Evolutionary conservation across 2,329 filamentous ascomycete genomes (phyloP), one percentile per base, ranked within the genome.

Genomic region (Dothideomycetes sp.): DNA sequence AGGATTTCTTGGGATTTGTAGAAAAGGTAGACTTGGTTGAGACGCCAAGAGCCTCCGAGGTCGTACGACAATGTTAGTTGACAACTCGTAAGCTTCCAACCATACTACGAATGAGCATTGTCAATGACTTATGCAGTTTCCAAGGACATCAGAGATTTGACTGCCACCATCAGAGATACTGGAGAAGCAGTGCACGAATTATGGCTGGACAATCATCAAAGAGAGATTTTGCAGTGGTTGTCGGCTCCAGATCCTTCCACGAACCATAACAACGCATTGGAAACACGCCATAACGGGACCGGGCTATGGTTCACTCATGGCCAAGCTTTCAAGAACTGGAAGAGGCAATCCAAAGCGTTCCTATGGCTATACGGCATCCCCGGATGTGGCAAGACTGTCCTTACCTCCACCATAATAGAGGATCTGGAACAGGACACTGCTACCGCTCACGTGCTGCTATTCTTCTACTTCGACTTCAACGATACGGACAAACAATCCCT

Each of bases 1-100:
- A 24, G 22, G 35, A 36, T 15, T 23, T 53, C 12, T 36, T 52
- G 5, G 10, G 28, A 6, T 13, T 11, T 13, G 6, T 30, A 16
- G 13, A 30, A 13, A 30, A 30, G 10, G 28, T 30, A 5, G 28
- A 30, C 8, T 8, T 13, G 28, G 28, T 16, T 9, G 17, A 30
- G 28, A 30, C 13, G 17, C 8, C n/a, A 4, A 16, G 13, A n/a
- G 28, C 28, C 28, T 16, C 13, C n/a, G n/a, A 16, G 11, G 6
- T 16, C 13, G 13, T 13, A 16, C 17, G 8, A 9, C 13, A 16
- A 30, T 16, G 28, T 16, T 16, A 30, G n/a, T 16, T 7, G 6
- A 30, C 5, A 11, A 30, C 28, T 16, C 13, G 13, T 16, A 11
- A n/a, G n/a, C n/a, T n/a, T n/a, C n/a, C n/a, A n/a, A n/a, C n/a